Percentiles rank a stretch among this genome's conserved stretches.
Conservation (phyloP, 225 moss, liverwort and hornwort species). For the Sphagnum tenellum region DNA sequence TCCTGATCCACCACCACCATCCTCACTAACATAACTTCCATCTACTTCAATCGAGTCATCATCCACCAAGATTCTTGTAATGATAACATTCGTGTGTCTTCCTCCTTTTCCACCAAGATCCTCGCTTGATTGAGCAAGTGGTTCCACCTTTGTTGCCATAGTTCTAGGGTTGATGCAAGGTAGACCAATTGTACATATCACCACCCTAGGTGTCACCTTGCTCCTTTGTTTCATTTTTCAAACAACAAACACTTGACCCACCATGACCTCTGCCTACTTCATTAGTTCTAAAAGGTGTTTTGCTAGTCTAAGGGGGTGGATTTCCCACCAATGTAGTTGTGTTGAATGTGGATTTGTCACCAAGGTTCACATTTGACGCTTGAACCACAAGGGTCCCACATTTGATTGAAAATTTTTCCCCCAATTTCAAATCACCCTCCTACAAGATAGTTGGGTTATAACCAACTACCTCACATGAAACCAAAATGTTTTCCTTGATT, state of each 20-base stretch:
- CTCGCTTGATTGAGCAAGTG: constrained; percentile 20
- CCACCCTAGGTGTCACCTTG: constrained; percentile 76
- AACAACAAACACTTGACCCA: constrained; percentile 68
- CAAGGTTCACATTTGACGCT: constrained; percentile 64
- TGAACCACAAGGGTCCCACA: constrained; percentile 65
- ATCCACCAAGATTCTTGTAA: constrained; percentile 39
- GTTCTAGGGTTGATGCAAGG: constrained; percentile 59
- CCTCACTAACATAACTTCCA: constrained; percentile 64
- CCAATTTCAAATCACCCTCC: constrained; percentile 49
- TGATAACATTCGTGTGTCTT: constrained; percentile 62
- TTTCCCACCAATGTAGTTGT: constrained; percentile 62
- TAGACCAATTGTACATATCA: constrained; percentile 78
- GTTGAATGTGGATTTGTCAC: constrained; percentile 44
- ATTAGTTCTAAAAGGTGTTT: constrained; percentile 49
- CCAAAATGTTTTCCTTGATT: constrained; percentile 32
- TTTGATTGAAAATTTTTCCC: constrained; percentile 50
- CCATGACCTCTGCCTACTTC: constrained; percentile 89
- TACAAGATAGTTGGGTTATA: constrained; percentile 65
- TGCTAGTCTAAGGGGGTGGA: constrained; percentile 68
- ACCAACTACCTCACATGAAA: constrained; percentile 50
- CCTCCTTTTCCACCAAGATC: constrained; percentile 76
- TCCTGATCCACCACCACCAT: constrained; percentile 87
- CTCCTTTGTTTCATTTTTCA: constrained; percentile 26
- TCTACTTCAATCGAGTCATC: constrained; percentile 68
- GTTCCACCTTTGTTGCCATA: constrained; percentile 86